These are phyloP conservation scores for Priceomyces carsonii DNA, from an alignment of 805 yeast species.

Conservation along the genomic window DNA sequence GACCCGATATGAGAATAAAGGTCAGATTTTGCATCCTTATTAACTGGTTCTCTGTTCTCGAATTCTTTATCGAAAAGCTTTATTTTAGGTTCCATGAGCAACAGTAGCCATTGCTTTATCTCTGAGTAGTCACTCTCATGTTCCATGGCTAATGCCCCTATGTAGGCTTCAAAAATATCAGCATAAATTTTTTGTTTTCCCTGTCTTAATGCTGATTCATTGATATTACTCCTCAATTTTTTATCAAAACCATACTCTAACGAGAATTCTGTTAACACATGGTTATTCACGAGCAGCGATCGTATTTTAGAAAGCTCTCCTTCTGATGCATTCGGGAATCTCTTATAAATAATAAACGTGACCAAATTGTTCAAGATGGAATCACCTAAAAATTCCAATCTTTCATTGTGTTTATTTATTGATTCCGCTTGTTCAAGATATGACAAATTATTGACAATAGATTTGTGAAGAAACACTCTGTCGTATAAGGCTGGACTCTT, in stretches of 20 bases:
- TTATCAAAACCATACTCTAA: constrained; percentile 65
- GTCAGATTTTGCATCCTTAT: constrained; percentile 72
- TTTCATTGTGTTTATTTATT: constrained; percentile 71
- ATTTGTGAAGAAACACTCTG: constrained; percentile 80
- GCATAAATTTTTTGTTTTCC: constrained; percentile 76
- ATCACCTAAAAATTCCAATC: constrained; percentile 90
- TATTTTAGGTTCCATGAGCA: constrained; percentile 50
- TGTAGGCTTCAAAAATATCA: constrained; percentile 91
- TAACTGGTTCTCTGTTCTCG: constrained; percentile 40
- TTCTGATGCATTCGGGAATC: constrained; percentile 72
- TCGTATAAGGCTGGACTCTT: constrained; percentile 56
- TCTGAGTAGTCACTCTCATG: constrained; percentile 45
- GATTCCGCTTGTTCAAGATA: constrained; percentile 58
- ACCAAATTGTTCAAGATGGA: constrained; percentile 74
- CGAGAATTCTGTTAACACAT: constrained; percentile 70
- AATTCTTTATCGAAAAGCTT: constrained; percentile 30
- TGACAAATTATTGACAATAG: constrained; percentile 59
- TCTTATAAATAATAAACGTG: constrained; percentile 63
- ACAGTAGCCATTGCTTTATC: constrained; percentile 58
- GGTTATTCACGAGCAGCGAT: constrained; percentile 70
- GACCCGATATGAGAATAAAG: constrained; percentile 79
- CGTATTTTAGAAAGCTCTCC: constrained; percentile 78
- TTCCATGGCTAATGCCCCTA: constrained; percentile 79
- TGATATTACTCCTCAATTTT: constrained; percentile 51
- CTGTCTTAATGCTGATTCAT: constrained; percentile 41